Base-by-base conservation (phyloP, 208 protist genomes). In the Kentomonas sorsogonicus region DNA sequence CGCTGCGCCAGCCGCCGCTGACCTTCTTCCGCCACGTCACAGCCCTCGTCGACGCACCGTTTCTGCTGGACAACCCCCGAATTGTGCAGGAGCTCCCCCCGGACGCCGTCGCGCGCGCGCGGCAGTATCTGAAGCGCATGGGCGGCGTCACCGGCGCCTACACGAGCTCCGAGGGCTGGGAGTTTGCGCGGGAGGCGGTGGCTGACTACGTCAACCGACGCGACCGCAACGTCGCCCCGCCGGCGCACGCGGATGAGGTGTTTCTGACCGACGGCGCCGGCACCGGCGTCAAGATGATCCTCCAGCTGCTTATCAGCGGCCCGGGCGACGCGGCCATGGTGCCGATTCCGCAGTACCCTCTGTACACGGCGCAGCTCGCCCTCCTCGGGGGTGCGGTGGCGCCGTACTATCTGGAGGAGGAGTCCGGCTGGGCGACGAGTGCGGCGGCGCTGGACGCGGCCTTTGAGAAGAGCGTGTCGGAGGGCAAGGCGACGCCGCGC, bases 271-370 rank as follows among this genome's bases (percentile, higher is more conserved):
- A 99, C 60, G 99, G 99, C 53, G 99, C 98, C 16, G 95, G 81
- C 46, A 63, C 64, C 31, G 97, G 78, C 9, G 86, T 99, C n/a
- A 77, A 92, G 68, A 53, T 89, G 18, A 44, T 95, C 16, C 41
- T 99, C 23, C 67, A 97, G 61, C n/a, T 4, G 20, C 46, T 99
- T 11, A 69, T 97, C 10, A 72, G 70, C 33, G 85, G 79, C 52
- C 29, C 53, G 4, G 38, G 50, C 0, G 91, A 95, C 44, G 94
- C 73, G 2, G 81, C 94, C 72, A 88, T 99, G 69, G 91, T 99
- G 36, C 98, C 98, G 15, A 98, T 99, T 46, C 99, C 98, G 53
- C 98, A 99, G 81, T 99, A 99, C 78, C 98, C 99, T n/a, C 76
- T 99, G 3, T 99, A 99, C 84, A 97, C 89, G 34, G 98, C 98